phyloP scores from a whole-genome alignment of 177 flowering plant genomes.

The Viscum album region DNA sequence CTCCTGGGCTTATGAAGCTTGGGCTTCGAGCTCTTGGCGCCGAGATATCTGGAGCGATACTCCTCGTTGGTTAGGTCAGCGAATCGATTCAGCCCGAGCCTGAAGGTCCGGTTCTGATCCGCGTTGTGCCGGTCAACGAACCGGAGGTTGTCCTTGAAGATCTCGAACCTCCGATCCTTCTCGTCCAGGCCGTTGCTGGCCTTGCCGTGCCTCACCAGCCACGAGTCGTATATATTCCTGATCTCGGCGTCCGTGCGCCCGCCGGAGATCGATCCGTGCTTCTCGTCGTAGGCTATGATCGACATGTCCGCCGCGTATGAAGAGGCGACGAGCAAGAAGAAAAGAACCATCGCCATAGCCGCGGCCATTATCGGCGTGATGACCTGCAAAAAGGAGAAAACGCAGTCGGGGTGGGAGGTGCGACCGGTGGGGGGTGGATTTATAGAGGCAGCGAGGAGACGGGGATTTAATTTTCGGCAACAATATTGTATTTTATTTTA shows the following conservation, averaged over 20 bases:
- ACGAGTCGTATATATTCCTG: conserved; percentile 29
- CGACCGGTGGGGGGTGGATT: too few species aligned
- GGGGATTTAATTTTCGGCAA: too few species aligned
- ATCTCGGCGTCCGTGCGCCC: conserved; percentile 33
- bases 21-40: conserved; percentile 26
- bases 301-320: conserved; percentile 24
- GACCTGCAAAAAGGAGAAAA: too few species aligned
- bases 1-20: conserved; percentile 20
- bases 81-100: conserved; percentile 49
- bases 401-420: too few species aligned
- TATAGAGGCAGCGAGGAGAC: too few species aligned
- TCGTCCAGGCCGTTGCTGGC: conserved; percentile 47
- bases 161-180: conserved; percentile 39
- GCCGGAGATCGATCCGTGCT: background rate
- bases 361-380: conserved; percentile 4
- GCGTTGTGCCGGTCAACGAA: conserved; percentile 58
- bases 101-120: conserved; percentile 24
- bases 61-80: conserved; percentile 72
- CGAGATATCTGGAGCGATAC: conserved; percentile 41
- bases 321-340: conserved; percentile 19
- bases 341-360: background rate
- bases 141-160: conserved; percentile 56
- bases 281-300: conserved; percentile 16
- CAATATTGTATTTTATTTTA: too few species aligned
- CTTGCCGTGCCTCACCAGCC: conserved; percentile 43